Base-by-base conservation (phyloP, 495 filamentous ascomycete species). In the Penicillium parvum region DNA sequence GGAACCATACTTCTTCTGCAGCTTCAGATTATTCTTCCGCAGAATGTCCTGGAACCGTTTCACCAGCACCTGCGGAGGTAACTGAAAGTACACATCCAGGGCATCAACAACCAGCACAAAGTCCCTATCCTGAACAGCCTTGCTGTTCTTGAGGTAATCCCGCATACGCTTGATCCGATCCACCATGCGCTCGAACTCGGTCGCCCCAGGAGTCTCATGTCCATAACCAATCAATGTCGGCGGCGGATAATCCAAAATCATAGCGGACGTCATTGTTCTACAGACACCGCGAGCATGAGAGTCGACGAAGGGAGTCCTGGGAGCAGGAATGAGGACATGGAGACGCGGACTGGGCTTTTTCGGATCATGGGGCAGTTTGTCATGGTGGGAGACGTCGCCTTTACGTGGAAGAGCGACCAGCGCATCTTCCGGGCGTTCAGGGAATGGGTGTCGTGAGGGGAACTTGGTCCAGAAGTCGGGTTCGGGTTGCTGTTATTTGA, bases 181-280 rank as follows among this genome's bases (percentile, higher is more conserved):
- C 35, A 70, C 66, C 53, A 61, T 60, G 37, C 40, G 52, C 48
- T 66, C 62, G 26, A 63, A 53, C 23, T 61, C 56, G 5, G 60
- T 64, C 16, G 55, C 50, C 30, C 52, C 60, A 37, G 45, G 53
- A 29, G 53, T 64, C 52, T 61, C 45, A 15, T 44, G 47, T 10
- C 53, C 60, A 29, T 61, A 77, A 40, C 72, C 72, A 33, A 84
- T 60, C 30, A 84, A 45, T 1, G 71, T 81, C 15, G 79, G 75
- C 7, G 78, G 68, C 4, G 81, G 81, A 39, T 82, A 85, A 47
- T 76, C 72, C 27, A 84, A 63, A 3, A 82, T 67, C 61, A 79
- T 78, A 3, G 78, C 71, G 0, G 79, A 82, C 3, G 82, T 64
- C 17, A 83, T 32, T 1, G 77, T 76, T 38, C 79, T 77, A 60